Evolutionary conservation across 441 rosid genomes (phyloP).

Genomic region (Populus hybrid): DNA sequence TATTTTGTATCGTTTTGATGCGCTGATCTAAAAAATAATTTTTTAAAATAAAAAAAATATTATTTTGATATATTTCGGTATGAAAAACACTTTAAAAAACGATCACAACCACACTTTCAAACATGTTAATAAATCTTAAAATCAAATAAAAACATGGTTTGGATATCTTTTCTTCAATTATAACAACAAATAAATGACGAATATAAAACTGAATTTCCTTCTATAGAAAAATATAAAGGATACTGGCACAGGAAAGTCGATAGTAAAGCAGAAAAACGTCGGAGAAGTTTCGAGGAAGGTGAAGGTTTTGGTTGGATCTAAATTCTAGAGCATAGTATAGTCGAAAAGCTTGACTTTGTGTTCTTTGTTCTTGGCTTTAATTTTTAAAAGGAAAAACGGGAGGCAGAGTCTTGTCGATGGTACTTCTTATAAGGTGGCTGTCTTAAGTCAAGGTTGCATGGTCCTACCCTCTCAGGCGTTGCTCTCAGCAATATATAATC

Average conservation of each 20-base stretch:
- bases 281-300: neutral
- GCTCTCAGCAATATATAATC: neutral
- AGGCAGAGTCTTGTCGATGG: neutral
- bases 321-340: neutral
- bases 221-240: neutral
- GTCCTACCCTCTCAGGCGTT: slow-evolving; percentile 10
- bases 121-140: no score
- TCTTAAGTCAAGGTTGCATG: slow-evolving; percentile 23
- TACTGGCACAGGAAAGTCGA: neutral
- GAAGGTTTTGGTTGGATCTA: neutral
- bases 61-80: no score
- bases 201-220: neutral
- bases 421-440: neutral
- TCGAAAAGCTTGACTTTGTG: slow-evolving; percentile 14
- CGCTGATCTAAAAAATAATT: no score
- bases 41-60: no score
- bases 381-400: neutral
- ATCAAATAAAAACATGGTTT: no score
- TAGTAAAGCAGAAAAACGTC: neutral
- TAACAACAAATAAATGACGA: no score
- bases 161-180: no score
- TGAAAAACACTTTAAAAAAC: no score
- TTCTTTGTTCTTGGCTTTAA: neutral
- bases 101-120: accelerated
- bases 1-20: no score